These are phyloP conservation scores for Urochloa ruziziensis DNA, from an alignment of 176 grass and related monocot species.

Conservation along the genomic window DNA sequence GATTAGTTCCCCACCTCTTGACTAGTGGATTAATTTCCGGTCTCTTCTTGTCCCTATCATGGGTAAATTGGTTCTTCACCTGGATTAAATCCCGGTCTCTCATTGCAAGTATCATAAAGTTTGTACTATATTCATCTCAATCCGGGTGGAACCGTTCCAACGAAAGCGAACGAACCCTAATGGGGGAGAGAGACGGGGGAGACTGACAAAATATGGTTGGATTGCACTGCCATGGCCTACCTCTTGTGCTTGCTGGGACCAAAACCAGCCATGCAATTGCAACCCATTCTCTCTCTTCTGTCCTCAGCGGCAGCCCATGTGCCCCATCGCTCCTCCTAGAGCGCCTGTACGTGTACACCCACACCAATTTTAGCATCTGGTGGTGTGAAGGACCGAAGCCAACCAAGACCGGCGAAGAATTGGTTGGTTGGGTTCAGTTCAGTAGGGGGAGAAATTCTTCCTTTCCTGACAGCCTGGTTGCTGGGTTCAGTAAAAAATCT, in stretches of 20 bases:
- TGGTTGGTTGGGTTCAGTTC: conserved; percentile 9
- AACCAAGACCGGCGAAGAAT: background rate
- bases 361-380: conserved; percentile 23
- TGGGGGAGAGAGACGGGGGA: background rate
- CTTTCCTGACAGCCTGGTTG: background rate
- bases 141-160: no score
- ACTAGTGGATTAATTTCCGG: no score
- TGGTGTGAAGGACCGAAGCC: background rate
- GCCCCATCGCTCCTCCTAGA: background rate
- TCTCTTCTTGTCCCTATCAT: no score
- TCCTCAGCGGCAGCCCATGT: conserved; percentile 47
- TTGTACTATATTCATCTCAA: no score
- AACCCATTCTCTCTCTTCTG: background rate
- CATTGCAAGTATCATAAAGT: no score
- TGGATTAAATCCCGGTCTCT: no score
- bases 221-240: conserved; percentile 16
- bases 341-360: background rate
- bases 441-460: background rate
- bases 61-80: no score
- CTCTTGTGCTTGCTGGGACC: background rate
- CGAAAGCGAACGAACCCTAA: no score
- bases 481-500: background rate
- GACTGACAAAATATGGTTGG: conserved; percentile 8
- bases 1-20: no score
- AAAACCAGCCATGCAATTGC: background rate